A percentile compares a stretch with the other conserved stretches of the same genome.
Evolutionary conservation across 2,329 filamentous ascomycete genomes (phyloP).

Genomic region (Fusarium zealandicum): DNA sequence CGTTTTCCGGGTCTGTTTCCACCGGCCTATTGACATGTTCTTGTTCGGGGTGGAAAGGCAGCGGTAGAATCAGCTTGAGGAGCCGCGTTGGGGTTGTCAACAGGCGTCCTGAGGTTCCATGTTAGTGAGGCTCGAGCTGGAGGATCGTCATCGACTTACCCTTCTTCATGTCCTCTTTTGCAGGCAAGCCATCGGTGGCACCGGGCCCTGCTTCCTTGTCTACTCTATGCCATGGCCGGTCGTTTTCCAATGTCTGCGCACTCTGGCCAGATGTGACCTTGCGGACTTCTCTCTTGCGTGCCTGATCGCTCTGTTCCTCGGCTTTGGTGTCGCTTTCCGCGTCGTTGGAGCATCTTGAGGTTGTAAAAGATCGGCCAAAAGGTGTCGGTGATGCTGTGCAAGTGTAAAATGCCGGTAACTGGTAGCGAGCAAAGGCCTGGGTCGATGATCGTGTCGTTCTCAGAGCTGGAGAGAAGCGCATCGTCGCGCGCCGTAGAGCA

Average conservation of each 20-base stretch:
- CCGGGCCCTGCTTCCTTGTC: conserved; percentile 25
- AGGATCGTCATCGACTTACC: conserved; percentile 10
- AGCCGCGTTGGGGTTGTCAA: conserved; percentile 81
- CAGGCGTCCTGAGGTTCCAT: conserved; percentile 65
- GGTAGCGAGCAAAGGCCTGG: conserved; percentile 6
- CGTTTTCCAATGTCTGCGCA: conserved; percentile 38
- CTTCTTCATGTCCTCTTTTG: conserved; percentile 32
- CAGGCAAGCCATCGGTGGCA: conserved; percentile 22
- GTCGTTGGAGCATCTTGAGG: conserved; percentile 21
- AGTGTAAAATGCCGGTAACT: conserved; percentile 10
- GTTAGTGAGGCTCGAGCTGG: neutral
- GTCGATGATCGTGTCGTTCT: conserved; percentile 7
- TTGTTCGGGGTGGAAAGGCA: conserved; percentile 57
- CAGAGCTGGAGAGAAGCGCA: conserved; percentile 26
- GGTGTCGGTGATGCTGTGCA: neutral
- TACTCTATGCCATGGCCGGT: conserved; percentile 40
- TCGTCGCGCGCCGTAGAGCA: conserved; percentile 25
- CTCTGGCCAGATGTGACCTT: conserved; percentile 36
- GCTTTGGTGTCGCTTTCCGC: conserved; percentile 14
- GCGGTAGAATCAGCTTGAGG: conserved; percentile 80
- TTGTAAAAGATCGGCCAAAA: conserved; percentile 32
- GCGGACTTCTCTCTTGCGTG: conserved; percentile 31
- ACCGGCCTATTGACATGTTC: conserved; percentile 52
- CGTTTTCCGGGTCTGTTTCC: conserved; percentile 44
- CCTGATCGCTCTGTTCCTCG: conserved; percentile 31